A percentile compares a stretch with the other conserved stretches of the same genome.
phyloP scores from a whole-genome alignment of 306 rosid species.

The Corylus americana region DNA sequence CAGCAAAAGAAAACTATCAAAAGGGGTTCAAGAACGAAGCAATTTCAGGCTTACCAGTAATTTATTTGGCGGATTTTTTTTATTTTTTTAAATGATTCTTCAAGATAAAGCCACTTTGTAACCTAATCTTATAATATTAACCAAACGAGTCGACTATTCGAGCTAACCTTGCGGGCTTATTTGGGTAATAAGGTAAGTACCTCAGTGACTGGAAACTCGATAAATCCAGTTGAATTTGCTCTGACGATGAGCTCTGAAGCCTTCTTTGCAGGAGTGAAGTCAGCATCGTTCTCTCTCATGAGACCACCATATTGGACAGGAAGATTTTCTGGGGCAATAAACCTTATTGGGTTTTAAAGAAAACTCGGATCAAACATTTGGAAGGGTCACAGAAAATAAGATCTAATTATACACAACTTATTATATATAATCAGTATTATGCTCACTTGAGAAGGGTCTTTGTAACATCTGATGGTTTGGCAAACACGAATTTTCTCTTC shows the following conservation, averaged over 20 bases:
- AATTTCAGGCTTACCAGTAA: background rate
- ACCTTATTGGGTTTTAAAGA: slow-evolving; percentile 35
- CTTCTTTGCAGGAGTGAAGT: slow-evolving; percentile 58
- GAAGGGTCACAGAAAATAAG: background rate
- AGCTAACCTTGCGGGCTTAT: too few species aligned
- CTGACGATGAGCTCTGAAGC: slow-evolving; percentile 46
- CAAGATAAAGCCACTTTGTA: too few species aligned
- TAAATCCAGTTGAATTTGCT: slow-evolving; percentile 37
- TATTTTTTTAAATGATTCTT: background rate
- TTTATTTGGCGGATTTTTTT: background rate
- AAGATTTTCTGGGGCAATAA: slow-evolving; percentile 68
- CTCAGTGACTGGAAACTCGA: slow-evolving; percentile 62
- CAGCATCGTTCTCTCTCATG: slow-evolving; percentile 59
- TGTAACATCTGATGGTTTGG: slow-evolving; percentile 57
- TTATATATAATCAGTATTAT: background rate
- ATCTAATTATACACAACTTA: background rate
- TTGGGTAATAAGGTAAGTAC: slow-evolving; percentile 29
- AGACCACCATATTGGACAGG: slow-evolving; percentile 82
- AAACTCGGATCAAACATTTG: background rate
- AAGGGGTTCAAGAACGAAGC: background rate
- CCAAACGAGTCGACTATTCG: too few species aligned
- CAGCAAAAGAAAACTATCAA: background rate
- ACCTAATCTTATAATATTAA: too few species aligned
- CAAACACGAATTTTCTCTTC: slow-evolving; percentile 58
- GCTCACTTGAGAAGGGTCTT: slow-evolving; percentile 79